Conservation (phyloP, 2,329 filamentous ascomycete species). For the Neonectria sp. region DNA sequence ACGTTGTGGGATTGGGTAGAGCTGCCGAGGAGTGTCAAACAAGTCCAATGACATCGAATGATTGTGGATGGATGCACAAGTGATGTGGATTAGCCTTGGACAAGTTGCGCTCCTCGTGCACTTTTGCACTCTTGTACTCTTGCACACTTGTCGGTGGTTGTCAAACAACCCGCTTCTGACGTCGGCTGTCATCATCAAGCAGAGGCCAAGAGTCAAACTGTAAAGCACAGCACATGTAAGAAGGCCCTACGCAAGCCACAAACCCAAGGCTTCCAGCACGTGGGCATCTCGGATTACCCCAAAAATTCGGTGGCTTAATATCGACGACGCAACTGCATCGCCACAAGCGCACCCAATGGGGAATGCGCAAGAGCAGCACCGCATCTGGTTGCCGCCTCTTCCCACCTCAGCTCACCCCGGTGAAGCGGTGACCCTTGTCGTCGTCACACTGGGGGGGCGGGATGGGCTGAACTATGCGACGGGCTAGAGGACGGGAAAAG, state of each 20-base stretch:
- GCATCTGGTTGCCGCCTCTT: conserved; percentile 4
- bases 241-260: conserved; percentile 2
- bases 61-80: background rate
- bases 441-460: conserved; percentile 24
- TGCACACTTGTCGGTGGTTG: background rate
- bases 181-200: background rate
- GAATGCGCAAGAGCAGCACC: conserved; percentile 4
- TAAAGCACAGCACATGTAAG: background rate
- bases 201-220: background rate
- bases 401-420: background rate
- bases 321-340: conserved; percentile 14
- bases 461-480: background rate
- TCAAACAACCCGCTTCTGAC: background rate
- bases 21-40: conserved; percentile 11
- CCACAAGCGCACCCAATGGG: conserved; percentile 24
- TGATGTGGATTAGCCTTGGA: background rate
- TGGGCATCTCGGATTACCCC: conserved; percentile 6
- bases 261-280: conserved; percentile 15
- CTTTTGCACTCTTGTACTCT: background rate
- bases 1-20: conserved; percentile 12
- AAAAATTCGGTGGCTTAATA: conserved; percentile 19
- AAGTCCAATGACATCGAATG: background rate
- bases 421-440: background rate
- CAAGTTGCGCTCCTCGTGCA: background rate
- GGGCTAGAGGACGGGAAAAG: conserved; percentile 5